Conservation (phyloP, 371 early-diverging fungal genomes). For the Mortierella polycephala region DNA sequence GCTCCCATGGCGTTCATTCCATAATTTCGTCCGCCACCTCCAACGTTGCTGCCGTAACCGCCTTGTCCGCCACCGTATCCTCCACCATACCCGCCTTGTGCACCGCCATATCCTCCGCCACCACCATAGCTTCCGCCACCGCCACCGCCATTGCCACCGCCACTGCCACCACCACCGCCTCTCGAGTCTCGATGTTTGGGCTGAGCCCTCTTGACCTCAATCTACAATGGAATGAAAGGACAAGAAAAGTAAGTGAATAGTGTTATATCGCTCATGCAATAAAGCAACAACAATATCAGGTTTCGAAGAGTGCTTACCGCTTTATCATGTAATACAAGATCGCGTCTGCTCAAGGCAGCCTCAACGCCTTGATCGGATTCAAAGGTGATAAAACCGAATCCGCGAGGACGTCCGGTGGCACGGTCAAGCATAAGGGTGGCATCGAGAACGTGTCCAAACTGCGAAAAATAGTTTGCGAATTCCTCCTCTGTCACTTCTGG, state of each 20-base stretch:
- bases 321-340: slow-evolving; percentile 66
- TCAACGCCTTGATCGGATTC: slow-evolving; percentile 74
- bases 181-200: slow-evolving; percentile 57
- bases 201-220: slow-evolving; percentile 66
- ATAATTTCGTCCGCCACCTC: slow-evolving; percentile 25
- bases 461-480: slow-evolving; percentile 77
- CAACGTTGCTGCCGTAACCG: slow-evolving; percentile 18
- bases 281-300: neutral
- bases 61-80: slow-evolving; percentile 25
- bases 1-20: slow-evolving; percentile 37
- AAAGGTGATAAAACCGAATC: slow-evolving; percentile 87
- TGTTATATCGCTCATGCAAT: neutral
- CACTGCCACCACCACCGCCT: slow-evolving; percentile 6
- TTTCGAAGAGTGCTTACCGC: slow-evolving; percentile 52
- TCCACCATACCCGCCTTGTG: slow-evolving; percentile 19
- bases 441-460: slow-evolving; percentile 82
- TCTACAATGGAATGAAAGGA: slow-evolving; percentile 18
- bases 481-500: slow-evolving; percentile 85
- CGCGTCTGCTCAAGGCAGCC: slow-evolving; percentile 61
- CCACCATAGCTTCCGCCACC: slow-evolving; percentile 24
- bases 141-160: slow-evolving; percentile 7
- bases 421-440: slow-evolving; percentile 83
- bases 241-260: neutral
- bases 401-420: slow-evolving; percentile 80
- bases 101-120: slow-evolving; percentile 17